Base-by-base conservation (phyloP, 352 stramenopile species). In the Salisapilia sapeloensis region DNA sequence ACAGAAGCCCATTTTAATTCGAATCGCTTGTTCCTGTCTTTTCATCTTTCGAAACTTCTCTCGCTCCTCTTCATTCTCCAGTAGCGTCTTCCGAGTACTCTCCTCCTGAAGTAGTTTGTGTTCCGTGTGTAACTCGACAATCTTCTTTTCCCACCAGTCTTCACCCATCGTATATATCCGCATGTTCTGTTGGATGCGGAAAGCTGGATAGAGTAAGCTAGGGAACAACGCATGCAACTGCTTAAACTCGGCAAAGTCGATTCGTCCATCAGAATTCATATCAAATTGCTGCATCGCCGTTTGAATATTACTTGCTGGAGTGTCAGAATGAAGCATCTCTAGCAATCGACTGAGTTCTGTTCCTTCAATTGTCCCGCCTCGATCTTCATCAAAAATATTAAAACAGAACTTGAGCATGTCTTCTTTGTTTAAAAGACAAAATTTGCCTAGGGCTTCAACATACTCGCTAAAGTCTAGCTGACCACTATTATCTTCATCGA, bases 381-480 rank as follows among this genome's bases (percentile, higher is more conserved):
- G 63, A 37, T 82, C 66, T 17, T 49, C 36, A 29, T 82, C 66
- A 48, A 82, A 82, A 19, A 82, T 58, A 29, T 77, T 79, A 26
- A 82, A 82, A 38, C 66, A 82, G 41, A 81, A 75, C 44, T 77
- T 82, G 35, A 82, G 53, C 24, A 79, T 64, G 17, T 82, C 66
- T 23, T 82, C 62, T 29, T 77, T 78, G 39, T 56, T 76, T 10
- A 82, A 45, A 17, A 79, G 45, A 37, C 66, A 82, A 33, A 82
- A 82, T 19, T 75, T 77, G n/a, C 66, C 66, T 9, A 82, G 46
- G 1, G 66, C 66, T 33, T 82, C 66, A 21, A 82, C 60, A 38
- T 82, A 82, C 25, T 82, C 66, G 30, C 60, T 79, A 24, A 82
- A 82, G 32, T 79, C 66, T 15, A 82, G 30, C 11, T 72, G 54